Evolutionary conservation across 768 basidiomycete genomes (phyloP).

Genomic region (Psilocybe cyanescens): DNA sequence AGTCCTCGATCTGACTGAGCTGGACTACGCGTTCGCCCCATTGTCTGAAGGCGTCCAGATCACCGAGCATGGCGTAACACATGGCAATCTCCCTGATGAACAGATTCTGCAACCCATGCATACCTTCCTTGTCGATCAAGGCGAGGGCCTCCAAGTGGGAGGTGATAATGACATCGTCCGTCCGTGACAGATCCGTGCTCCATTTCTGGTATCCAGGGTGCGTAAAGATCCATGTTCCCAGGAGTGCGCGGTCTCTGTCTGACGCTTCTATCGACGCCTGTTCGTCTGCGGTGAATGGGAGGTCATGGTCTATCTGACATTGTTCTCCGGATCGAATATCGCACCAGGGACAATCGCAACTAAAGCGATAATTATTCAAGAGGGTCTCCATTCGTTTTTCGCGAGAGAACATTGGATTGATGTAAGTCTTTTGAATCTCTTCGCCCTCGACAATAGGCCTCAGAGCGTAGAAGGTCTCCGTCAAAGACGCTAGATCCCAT

Average conservation of each 20-base stretch:
- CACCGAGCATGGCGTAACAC: conserved; percentile 44
- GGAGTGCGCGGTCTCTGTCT: conserved; percentile 34
- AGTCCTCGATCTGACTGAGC: conserved; percentile 34
- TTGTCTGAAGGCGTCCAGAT: conserved; percentile 34
- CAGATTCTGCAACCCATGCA: conserved; percentile 41
- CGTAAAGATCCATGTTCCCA: conserved; percentile 38
- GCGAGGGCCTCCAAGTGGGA: conserved; percentile 41
- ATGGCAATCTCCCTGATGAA: conserved; percentile 48
- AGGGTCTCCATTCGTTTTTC: conserved; percentile 37
- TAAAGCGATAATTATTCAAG: conserved; percentile 42
- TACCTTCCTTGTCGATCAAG: conserved; percentile 43
- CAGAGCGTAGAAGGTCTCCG: conserved; percentile 43
- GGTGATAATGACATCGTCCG: conserved; percentile 42
- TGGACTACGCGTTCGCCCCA: conserved; percentile 40
- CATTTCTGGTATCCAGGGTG: conserved; percentile 44
- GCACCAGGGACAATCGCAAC: conserved; percentile 44
- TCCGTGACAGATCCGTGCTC: conserved; percentile 42
- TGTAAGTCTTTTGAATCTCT: conserved; percentile 51
- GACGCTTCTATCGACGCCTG: conserved; percentile 25
- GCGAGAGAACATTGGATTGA: conserved; percentile 41
- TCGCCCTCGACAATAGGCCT: conserved; percentile 40
- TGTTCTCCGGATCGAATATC: conserved; percentile 16
- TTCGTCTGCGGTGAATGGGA: conserved; percentile 7
- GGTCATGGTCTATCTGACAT: not conserved
- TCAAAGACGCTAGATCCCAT: conserved; percentile 43